Percentiles rank a stretch among this genome's conserved stretches.
phyloP scores from a whole-genome alignment of 331 rosid genomes.

The Cydonia oblonga region DNA sequence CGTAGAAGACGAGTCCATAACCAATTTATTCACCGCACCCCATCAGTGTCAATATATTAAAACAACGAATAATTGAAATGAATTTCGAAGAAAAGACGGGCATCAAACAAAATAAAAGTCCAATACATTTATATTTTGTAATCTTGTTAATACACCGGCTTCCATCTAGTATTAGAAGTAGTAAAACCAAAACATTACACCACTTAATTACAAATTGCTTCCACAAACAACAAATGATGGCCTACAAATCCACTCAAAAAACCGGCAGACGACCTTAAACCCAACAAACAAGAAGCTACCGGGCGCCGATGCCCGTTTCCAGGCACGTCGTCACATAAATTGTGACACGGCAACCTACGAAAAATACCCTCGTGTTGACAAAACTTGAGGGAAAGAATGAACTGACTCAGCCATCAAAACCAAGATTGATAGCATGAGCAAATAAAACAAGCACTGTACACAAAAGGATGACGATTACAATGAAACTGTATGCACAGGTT shows the following conservation, averaged over 20 bases:
- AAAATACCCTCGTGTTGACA: conserved; percentile 50
- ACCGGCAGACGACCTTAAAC: conserved; percentile 15
- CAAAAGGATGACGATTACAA: conserved; percentile 12
- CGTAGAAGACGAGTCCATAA: too few species aligned
- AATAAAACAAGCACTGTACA: conserved; percentile 47
- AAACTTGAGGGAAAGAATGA: conserved; percentile 61
- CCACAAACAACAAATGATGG: conserved; percentile 32
- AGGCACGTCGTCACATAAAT: conserved; percentile 42
- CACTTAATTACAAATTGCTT: conserved; percentile 42
- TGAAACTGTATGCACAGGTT: conserved; percentile 60
- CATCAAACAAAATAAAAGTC: neutral
- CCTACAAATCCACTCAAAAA: conserved; percentile 42
- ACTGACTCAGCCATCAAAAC: conserved; percentile 53
- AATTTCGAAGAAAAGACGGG: neutral
- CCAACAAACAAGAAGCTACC: conserved; percentile 2
- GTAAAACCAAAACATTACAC: conserved; percentile 10
- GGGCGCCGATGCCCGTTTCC: conserved; percentile 24
- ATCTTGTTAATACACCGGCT: neutral
- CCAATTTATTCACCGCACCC: too few species aligned
- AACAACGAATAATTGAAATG: neutral
- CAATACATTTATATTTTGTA: neutral
- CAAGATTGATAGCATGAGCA: conserved; percentile 36
- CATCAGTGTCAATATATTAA: too few species aligned
- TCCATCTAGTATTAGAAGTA: neutral
- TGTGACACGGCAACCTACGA: conserved; percentile 43